Base-by-base conservation (phyloP, 257 asterid genomes). In the Jaltomata sinuosa region DNA sequence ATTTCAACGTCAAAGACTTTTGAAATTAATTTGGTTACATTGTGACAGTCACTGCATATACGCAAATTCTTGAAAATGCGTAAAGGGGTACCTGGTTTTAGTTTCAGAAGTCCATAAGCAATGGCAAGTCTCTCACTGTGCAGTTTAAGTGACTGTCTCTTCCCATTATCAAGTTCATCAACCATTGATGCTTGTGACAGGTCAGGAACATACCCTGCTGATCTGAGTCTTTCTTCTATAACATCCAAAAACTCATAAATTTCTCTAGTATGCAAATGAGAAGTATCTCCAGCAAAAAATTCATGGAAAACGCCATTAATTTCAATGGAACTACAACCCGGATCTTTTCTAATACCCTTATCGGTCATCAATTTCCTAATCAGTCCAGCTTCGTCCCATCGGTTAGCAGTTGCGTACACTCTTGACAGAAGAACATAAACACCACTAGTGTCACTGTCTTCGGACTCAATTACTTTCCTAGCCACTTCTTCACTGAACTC, bases 121-220 rank as follows among this genome's bases (percentile, higher is more conserved):
- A 93, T 87, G 0, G 98, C 97, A 79, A 94, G 86, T 82, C 95
- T 92, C 87, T 93, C 97, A 36, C 95, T 91, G 79, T 94, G 98
- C 83, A 91, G 92, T 82, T 92, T 83, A 47, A 90, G 94, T 1
- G 94, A 65, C 53, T 25, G 65, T 77, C 89, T 89, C 79, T 93
- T 93, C 34, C 90, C 91, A 3, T 88, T 90, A 32, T 84, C 91
- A 53, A 21, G 61, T 78, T 93, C 97, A 77, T 92, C 92, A 10
- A 89, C 92, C 88, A 83, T 57, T n/a, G 89, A 78, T n/a, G 95
- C 94, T 80, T 88, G 91, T 1, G 93, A 87, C 38, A 84, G 52
- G 71, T 92, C 93, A 19, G 88, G 90, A 85, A 88, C 88, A 79
- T 91, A 90, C 34, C 94, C 96, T 81, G 40, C 89, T n/a, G 25